Evolutionary conservation across 768 basidiomycete genomes (phyloP).

Genomic region (Botryobasidium botryosum): DNA sequence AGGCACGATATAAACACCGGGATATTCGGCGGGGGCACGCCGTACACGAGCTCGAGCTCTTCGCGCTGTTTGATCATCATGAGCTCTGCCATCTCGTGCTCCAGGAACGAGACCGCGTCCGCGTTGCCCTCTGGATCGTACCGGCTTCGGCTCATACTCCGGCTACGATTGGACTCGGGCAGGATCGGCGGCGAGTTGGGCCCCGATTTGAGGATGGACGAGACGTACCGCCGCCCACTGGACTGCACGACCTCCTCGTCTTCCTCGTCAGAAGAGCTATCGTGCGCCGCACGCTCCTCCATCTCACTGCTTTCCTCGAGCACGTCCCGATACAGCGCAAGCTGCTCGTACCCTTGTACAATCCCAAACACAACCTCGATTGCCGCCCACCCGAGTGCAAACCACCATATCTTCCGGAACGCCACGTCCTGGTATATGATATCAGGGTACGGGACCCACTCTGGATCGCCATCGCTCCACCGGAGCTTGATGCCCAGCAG

Average conservation of each 20-base stretch:
- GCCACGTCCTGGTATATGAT: constrained; percentile 26
- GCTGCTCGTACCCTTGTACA: constrained; percentile 51
- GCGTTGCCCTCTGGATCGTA: not conserved
- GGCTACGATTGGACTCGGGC: not conserved
- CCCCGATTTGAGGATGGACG: constrained; percentile 1
- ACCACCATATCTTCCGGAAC: constrained; percentile 60
- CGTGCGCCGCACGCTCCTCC: no score
- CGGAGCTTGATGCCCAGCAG: no score
- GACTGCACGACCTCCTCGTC: constrained; percentile 17
- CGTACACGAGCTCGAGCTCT: constrained; percentile 66
- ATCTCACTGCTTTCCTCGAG: not conserved
- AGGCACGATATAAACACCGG: constrained; percentile 65
- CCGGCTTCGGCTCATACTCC: not conserved
- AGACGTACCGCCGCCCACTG: constrained; percentile 1
- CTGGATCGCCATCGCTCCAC: constrained; percentile 19
- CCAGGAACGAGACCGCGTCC: constrained; percentile 7
- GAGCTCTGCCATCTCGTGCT: constrained; percentile 42
- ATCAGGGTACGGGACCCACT: constrained; percentile 2
- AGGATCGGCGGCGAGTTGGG: not conserved
- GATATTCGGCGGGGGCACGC: constrained; percentile 63
- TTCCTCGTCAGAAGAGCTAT: constrained; percentile 36
- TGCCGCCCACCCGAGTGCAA: constrained; percentile 57
- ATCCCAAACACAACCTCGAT: constrained; percentile 51
- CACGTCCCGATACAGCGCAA: constrained; percentile 24
- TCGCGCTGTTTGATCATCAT: constrained; percentile 45